Conservation (phyloP, 495 filamentous ascomycete genomes). For the Copromyces sp. region DNA sequence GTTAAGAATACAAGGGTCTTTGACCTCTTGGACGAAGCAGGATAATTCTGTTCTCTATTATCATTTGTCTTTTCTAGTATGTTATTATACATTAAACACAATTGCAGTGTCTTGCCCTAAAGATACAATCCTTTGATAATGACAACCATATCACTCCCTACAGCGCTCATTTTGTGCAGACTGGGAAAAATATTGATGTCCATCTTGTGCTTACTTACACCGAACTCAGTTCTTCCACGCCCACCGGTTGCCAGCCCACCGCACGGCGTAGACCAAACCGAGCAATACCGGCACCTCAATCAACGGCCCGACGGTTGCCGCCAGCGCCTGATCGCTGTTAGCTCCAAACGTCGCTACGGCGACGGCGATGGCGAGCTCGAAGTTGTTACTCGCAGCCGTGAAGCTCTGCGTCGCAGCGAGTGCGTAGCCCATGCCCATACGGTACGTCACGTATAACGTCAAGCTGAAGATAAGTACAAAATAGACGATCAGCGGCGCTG, state of each 20-base stretch:
- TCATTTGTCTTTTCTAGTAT: too few relatives aligned
- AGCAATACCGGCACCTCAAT: conserved; percentile 87
- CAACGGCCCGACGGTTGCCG: conserved; percentile 82
- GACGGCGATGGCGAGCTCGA: conserved; percentile 89
- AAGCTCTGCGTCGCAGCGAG: conserved; percentile 75
- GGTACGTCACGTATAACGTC: conserved; percentile 49
- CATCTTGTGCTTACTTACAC: neutral
- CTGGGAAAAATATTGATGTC: too few relatives aligned
- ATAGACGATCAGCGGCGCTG: conserved; percentile 72
- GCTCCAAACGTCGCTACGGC: conserved; percentile 77
- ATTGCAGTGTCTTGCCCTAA: too few relatives aligned
- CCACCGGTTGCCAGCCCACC: conserved; percentile 43
- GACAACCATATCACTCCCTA: too few relatives aligned
- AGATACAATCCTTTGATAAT: too few relatives aligned
- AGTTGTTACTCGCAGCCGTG: conserved; percentile 92
- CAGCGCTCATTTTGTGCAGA: too few relatives aligned
- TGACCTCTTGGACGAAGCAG: too few relatives aligned
- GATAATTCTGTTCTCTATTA: too few relatives aligned
- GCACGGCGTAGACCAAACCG: conserved; percentile 69
- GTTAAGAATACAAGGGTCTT: too few relatives aligned
- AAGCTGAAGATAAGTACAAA: conserved; percentile 63
- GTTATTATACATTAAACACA: too few relatives aligned
- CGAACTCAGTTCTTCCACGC: conserved; percentile 43
- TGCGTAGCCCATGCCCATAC: conserved; percentile 63
- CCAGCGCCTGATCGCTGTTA: conserved; percentile 72